Base-by-base conservation (phyloP, 2,329 filamentous ascomycete genomes). In the Pseudogymnoascus sp. region DNA sequence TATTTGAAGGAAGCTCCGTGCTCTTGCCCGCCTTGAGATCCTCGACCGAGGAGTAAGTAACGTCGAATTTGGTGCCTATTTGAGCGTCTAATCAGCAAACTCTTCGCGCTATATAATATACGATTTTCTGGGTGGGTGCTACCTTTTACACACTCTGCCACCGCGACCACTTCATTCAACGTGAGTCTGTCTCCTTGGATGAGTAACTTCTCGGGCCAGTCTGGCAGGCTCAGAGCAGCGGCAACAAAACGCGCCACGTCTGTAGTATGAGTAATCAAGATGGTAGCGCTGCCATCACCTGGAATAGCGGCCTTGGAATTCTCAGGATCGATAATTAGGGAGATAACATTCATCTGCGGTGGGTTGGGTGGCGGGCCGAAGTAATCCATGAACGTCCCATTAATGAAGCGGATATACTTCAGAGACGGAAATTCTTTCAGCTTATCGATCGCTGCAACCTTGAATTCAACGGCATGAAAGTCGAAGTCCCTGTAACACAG, bases 31-130 rank as follows among this genome's bases (percentile, higher is more conserved):
- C 61, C 63, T 62, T 53, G 46, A 65, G 61, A 46, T 68, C 70
- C 62, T 71, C 68, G 65, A 69, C 59, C 65, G 62, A 33, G 65
- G 65, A 70, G 67, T 71, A 71, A 59, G 66, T 64, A 65, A 71
- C 68, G 53, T 64, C 66, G 56, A 70, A 72, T 41, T 66, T 64
- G 41, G 62, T 38, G 28, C 64, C 65, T 62, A 60, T n/a, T 61
- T 43, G 60, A 59, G 62, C 63, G 60, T 61, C 43, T 28, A 14
- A 59, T 41, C 5, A 56, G 50, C 26, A 56, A 19, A 7, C 2
- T 33, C 6, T 12, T 56, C 5, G 4, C 14, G n/a, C 4, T 8
- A 12, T 3, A 19, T 50, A n/a, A 28, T 28, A n/a, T 56, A 33
- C 4, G 5, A 28, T 33, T 33, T 10, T 33, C 19, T 33, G 4